Conservation (phyloP, 1,284 basidiomycete genomes). For the Neonothopanus nambi region DNA sequence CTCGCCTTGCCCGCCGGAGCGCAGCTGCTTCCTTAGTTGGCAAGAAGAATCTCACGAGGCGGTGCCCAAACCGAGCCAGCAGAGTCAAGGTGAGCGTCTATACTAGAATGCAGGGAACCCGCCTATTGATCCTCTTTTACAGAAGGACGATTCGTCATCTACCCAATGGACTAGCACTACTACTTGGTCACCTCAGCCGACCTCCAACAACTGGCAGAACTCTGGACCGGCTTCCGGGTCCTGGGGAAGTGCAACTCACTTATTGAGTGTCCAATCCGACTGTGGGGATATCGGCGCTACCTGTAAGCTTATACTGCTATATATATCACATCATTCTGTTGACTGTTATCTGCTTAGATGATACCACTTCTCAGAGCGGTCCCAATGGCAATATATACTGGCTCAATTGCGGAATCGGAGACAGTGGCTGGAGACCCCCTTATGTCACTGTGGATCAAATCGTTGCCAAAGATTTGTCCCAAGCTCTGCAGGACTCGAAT, state of each 20-base stretch:
- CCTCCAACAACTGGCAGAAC: too few species aligned
- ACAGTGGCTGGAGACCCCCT: constrained; percentile 65
- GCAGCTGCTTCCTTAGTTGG: too few species aligned
- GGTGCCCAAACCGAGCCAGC: constrained; percentile 24
- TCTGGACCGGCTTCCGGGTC: too few species aligned
- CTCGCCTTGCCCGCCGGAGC: constrained; percentile 33
- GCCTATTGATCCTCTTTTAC: too few species aligned
- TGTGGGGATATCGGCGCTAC: constrained; percentile 49
- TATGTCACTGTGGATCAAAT: constrained; percentile 55
- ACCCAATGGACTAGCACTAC: too few species aligned
- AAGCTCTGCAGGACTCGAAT: constrained; percentile 45
- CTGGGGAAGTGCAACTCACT: too few species aligned
- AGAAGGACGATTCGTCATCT: too few species aligned
- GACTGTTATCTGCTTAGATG: constrained; percentile 35
- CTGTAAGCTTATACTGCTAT: constrained; percentile 32
- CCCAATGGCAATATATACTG: constrained; percentile 79
- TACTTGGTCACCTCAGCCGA: too few species aligned
- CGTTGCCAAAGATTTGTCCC: constrained; percentile 50
- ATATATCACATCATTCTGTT: constrained; percentile 1
- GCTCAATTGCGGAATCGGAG: constrained; percentile 76
- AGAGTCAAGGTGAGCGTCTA: too few species aligned
- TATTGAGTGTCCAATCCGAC: constrained; percentile 26
- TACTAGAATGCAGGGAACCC: too few species aligned
- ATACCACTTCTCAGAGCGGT: constrained; percentile 49
- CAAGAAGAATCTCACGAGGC: too few species aligned